Percentiles rank a stretch among this genome's conserved stretches.
phyloP scores from a whole-genome alignment of 176 grass and related monocot species.

The Secale cereale region DNA sequence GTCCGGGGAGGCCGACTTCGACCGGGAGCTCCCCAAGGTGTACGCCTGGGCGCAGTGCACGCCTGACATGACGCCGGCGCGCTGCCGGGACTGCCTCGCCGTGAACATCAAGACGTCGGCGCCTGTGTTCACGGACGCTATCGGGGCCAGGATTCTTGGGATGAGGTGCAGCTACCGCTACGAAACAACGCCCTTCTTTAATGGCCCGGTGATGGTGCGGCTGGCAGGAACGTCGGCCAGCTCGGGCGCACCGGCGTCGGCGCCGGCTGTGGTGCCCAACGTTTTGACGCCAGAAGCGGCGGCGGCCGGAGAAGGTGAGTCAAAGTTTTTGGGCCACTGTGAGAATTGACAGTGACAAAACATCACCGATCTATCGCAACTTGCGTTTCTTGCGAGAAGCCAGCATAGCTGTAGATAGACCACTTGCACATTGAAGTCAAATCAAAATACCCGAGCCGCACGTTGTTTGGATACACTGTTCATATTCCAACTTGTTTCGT shows the following conservation, averaged over 20 bases:
- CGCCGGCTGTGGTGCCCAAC: background rate
- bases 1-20: conserved; percentile 32
- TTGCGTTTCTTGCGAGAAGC: background rate
- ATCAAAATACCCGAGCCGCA: no score
- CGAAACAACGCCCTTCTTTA: conserved; percentile 31
- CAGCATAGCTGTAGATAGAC: no score
- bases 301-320: background rate
- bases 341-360: no score
- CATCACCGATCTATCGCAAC: background rate
- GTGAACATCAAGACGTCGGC: background rate
- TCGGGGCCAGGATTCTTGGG: conserved; percentile 27
- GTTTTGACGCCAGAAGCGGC: background rate
- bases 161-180: conserved; percentile 41
- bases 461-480: no score
- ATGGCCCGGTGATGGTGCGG: background rate
- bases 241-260: background rate
- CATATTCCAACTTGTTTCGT: no score
- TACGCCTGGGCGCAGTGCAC: conserved; percentile 62
- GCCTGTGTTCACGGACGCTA: background rate
- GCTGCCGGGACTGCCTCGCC: conserved; percentile 40
- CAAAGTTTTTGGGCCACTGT: background rate
- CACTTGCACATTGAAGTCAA: no score
- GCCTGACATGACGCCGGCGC: conserved; percentile 22
- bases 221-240: background rate
- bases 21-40: conserved; percentile 23